These are phyloP conservation scores for Mycena floridula DNA, from an alignment of 768 basidiomycete genomes.

Conservation along the genomic window DNA sequence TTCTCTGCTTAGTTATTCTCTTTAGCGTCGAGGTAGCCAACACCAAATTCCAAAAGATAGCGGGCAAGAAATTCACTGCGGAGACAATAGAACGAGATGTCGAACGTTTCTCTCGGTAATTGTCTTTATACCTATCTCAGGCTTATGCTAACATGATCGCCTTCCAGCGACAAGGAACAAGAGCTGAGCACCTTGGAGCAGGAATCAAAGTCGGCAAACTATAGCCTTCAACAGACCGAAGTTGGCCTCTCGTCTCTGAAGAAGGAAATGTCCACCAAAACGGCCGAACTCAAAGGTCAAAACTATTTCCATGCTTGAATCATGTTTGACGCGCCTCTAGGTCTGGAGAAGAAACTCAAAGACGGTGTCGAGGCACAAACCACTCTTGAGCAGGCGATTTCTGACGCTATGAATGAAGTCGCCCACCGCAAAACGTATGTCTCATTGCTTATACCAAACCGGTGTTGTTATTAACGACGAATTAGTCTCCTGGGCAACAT, in stretches of 20 bases:
- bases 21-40: conserved; percentile 60
- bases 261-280: conserved; percentile 54
- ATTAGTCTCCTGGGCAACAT: conserved; percentile 20
- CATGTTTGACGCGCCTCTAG: conserved; percentile 24
- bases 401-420: conserved; percentile 38
- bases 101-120: conserved; percentile 52
- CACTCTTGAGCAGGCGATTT: conserved; percentile 41
- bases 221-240: conserved; percentile 58
- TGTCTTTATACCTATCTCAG: no score
- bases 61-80: conserved; percentile 50
- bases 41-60: conserved; percentile 55
- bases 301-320: background rate
- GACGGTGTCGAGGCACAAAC: conserved; percentile 30
- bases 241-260: conserved; percentile 54
- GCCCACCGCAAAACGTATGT: conserved; percentile 38
- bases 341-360: conserved; percentile 40
- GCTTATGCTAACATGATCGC: no score
- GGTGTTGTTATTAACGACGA: conserved; percentile 1
- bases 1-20: background rate
- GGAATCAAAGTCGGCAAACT: conserved; percentile 41
- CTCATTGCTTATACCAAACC: background rate
- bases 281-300: conserved; percentile 56
- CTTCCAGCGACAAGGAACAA: conserved; percentile 58
- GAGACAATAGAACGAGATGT: conserved; percentile 74
- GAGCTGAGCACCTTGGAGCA: conserved; percentile 45